These are phyloP conservation scores for Nakazawaea pomicola DNA, from an alignment of 805 yeast genomes.

Conservation along the genomic window DNA sequence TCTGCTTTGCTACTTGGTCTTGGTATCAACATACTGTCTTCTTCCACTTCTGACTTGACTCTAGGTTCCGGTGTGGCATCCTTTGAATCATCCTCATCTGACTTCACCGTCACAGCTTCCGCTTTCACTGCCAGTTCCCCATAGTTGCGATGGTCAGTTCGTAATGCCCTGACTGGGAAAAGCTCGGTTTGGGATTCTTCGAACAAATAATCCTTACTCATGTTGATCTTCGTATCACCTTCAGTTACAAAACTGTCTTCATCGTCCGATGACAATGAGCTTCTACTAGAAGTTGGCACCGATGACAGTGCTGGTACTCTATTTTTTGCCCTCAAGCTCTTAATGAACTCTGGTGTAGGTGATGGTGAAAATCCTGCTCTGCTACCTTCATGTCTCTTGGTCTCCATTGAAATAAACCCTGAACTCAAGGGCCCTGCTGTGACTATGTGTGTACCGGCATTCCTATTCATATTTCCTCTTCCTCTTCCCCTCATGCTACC, in stretches of 20 bases:
- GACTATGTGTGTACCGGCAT: conserved; percentile 56
- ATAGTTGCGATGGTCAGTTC: conserved; percentile 39
- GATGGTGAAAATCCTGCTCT: conserved; percentile 18
- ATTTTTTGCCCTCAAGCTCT: conserved; percentile 26
- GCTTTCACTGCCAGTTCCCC: conserved; percentile 26
- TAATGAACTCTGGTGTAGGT: conserved; percentile 36
- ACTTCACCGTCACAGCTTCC: conserved; percentile 16
- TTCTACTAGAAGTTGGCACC: conserved; percentile 15
- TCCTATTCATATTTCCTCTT: conserved; percentile 25
- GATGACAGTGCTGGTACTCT: no score
- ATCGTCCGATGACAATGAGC: conserved; percentile 28
- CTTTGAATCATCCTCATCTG: conserved; percentile 19
- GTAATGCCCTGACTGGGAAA: conserved; percentile 68
- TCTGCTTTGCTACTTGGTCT: not conserved
- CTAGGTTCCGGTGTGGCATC: conserved; percentile 15
- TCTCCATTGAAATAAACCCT: conserved; percentile 48
- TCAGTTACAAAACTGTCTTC: conserved; percentile 26
- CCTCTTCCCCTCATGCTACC: conserved; percentile 29
- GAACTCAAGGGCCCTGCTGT: conserved; percentile 71
- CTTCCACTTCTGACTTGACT: conserved; percentile 16
- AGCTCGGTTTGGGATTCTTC: conserved; percentile 48
- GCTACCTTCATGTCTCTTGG: conserved; percentile 18
- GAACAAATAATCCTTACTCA: conserved; percentile 55
- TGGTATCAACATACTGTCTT: not conserved
- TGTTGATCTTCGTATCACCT: conserved; percentile 47